Evolutionary conservation across 176 grass and related monocot genomes (phyloP).

Genomic region (Cenchrus americanus): DNA sequence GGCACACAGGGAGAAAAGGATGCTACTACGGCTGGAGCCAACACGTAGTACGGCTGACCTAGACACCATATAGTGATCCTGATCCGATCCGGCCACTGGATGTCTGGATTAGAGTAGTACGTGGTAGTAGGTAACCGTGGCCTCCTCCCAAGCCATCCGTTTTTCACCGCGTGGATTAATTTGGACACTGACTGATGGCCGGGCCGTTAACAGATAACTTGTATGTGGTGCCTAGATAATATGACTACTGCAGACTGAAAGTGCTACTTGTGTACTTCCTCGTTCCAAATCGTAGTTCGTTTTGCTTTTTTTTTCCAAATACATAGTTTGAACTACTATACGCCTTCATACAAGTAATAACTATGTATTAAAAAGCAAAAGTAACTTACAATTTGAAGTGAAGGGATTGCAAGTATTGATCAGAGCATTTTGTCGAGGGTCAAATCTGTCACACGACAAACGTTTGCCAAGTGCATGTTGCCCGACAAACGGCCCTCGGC

Average conservation of each 20-base stretch:
- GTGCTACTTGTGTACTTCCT: too few species aligned
- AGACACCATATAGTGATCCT: background rate
- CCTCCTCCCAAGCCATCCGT: background rate
- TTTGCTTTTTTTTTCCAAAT: too few species aligned
- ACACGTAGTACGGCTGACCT: background rate
- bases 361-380: too few species aligned
- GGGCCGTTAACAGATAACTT: background rate
- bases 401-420: too few species aligned
- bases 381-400: too few species aligned
- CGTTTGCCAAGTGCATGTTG: too few species aligned
- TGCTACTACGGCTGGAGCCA: background rate
- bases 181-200: background rate
- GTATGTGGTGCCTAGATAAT: background rate
- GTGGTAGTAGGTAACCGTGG: background rate
- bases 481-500: too few species aligned
- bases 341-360: too few species aligned
- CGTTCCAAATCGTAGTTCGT: too few species aligned
- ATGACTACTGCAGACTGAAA: background rate
- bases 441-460: too few species aligned
- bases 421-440: too few species aligned
- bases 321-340: too few species aligned
- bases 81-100: background rate
- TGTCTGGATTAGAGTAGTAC: background rate
- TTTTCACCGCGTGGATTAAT: constrained; percentile 1
- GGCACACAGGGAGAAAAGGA: background rate